Percentiles rank a stretch among this genome's conserved stretches.
phyloP scores from a whole-genome alignment of 208 protist genomes.

The Leishmania turanica region DNA sequence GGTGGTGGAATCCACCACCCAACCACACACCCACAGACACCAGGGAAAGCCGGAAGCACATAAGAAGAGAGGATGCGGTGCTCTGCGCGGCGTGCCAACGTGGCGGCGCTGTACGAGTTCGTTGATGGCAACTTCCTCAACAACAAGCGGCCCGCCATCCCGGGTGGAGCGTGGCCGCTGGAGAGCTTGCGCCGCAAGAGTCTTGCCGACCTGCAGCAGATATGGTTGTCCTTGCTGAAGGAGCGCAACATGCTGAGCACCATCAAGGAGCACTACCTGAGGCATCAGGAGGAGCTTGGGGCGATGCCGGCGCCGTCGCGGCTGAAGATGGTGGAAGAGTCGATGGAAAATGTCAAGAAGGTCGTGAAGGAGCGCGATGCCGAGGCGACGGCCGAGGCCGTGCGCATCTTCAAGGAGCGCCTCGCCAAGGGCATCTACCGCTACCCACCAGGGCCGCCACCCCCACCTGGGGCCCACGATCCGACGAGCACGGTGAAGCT shows the following conservation, averaged over 20 bases:
- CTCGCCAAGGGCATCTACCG: slow-evolving; percentile 72
- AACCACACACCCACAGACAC: background rate
- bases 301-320: slow-evolving; percentile 89
- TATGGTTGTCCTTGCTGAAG: slow-evolving; percentile 92
- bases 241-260: slow-evolving; percentile 93
- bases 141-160: slow-evolving; percentile 86
- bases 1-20: background rate
- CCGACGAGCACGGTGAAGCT: slow-evolving; percentile 67
- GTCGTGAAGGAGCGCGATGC: slow-evolving; percentile 87
- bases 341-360: slow-evolving; percentile 79
- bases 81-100: slow-evolving; percentile 37
- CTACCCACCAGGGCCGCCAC: slow-evolving; percentile 85
- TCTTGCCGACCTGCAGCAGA: slow-evolving; percentile 91
- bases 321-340: slow-evolving; percentile 82
- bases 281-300: slow-evolving; percentile 90
- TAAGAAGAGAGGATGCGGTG: slow-evolving; percentile 28
- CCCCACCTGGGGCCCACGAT: slow-evolving; percentile 68
- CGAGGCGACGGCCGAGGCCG: slow-evolving; percentile 67
- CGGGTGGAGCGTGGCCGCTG: slow-evolving; percentile 88
- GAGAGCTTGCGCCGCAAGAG: slow-evolving; percentile 87
- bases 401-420: slow-evolving; percentile 72
- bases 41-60: background rate
- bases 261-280: slow-evolving; percentile 85
- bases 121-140: slow-evolving; percentile 90
- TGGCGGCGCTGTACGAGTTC: slow-evolving; percentile 88